Percentiles rank a stretch among this genome's conserved stretches.
Conservation (phyloP, 169 alveolate genomes). For the Cystoisospora suis region DNA sequence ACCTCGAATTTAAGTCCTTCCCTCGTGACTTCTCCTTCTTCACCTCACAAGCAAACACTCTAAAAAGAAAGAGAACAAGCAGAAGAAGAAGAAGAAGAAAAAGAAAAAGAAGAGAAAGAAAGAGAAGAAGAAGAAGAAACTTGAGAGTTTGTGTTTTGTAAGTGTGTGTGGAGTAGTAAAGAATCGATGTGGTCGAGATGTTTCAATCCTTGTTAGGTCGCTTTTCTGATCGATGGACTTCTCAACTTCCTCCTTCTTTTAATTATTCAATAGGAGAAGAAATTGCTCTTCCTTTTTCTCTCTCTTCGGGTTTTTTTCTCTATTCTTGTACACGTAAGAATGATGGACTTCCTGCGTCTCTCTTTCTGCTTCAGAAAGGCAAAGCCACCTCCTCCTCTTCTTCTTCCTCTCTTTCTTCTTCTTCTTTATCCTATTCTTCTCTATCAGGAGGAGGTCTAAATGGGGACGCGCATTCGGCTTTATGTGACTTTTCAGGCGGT, state of each 20-base stretch:
- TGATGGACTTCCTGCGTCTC: conserved; percentile 8
- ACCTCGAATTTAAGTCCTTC: not conserved
- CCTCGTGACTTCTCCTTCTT: not conserved
- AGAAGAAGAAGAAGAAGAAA: not conserved
- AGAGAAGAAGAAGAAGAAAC: not conserved
- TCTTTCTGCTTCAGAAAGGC: not conserved
- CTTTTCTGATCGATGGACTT: not conserved
- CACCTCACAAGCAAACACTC: not conserved
- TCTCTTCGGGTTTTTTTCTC: not conserved
- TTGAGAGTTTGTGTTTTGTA: not conserved
- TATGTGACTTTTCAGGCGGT: not conserved
- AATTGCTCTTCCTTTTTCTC: not conserved
- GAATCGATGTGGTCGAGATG: too few species aligned
- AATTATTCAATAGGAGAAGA: not conserved
- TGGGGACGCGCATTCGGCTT: not conserved
- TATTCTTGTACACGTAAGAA: conserved; percentile 2
- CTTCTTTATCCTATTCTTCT: not conserved
- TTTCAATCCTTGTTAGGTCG: conserved; percentile 2
- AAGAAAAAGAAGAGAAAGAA: not conserved
- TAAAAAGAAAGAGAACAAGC: not conserved
- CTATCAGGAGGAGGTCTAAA: not conserved
- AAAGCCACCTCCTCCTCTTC: not conserved
- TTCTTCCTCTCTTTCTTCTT: not conserved
- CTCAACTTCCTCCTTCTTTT: conserved; percentile 17
- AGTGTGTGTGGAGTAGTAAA: not conserved